Evolutionary conservation across 140 eudicot species (phyloP), one percentile per base, ranked within the genome.

Genomic region (Cichorium intybus): DNA sequence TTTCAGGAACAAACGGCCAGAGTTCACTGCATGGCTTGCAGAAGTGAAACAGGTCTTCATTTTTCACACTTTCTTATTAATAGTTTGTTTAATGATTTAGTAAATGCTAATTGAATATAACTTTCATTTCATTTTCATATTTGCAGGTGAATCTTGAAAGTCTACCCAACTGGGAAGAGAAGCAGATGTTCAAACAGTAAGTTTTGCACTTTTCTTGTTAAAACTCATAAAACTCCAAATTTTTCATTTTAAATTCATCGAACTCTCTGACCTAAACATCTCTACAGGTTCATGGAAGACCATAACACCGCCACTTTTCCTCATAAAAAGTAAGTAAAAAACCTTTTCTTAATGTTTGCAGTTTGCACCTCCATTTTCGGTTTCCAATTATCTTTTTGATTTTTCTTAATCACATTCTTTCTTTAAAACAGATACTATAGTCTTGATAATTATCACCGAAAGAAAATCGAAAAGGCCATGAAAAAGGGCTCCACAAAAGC

Each of bases 251-350:
- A 18, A 60, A 68, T 21, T 55, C 48, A 24, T 28, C 46, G 43
- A 10, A 68, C 15, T 17, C 9, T 29, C 60, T 79, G 52, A 61
- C 47, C 8, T 55, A 16, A 12, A 34, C 29, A 24, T 50, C 26
- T 49, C 0, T 71, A 64, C 95, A 93, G 99, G 74, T 93, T 85
- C 76, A 93, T 93, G 99, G 99, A 93, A 72, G 99, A 93, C 77
- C 95, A 88, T 69, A 93, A 93, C 62, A 93, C 99, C 34, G 97
- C 97, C 33, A 93, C 99, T 2, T 93, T 93, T 79, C 89, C 97
- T 56, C 89, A 97, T 50, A 93, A 80, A 79, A 93, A 93, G 99
- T 93, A 72, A 88, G 97, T 35, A 39, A 28, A 64, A 48, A 33
- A 66, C 7, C 46, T 39, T 2, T 35, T 71, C 51, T 5, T 16